Evolutionary conservation across 2,329 filamentous ascomycete genomes (phyloP).

Genomic region (Sporothrix dimorphospora): DNA sequence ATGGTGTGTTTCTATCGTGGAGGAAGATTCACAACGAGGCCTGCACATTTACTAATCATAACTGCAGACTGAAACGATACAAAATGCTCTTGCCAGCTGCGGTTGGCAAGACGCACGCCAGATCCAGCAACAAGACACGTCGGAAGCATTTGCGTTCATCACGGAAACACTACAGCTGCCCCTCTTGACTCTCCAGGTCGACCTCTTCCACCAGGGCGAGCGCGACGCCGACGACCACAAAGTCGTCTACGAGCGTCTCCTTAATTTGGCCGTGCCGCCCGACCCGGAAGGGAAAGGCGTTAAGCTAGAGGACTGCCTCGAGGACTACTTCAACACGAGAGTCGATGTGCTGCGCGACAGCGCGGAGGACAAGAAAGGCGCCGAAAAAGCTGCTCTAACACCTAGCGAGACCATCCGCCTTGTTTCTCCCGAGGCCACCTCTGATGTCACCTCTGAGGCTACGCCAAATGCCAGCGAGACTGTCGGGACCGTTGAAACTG

Average conservation of each 20-base stretch:
- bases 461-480: not conserved
- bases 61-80: conserved; percentile 51
- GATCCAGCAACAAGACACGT: conserved; percentile 89
- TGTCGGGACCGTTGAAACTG: not conserved
- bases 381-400: conserved; percentile 37
- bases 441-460: not conserved
- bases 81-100: conserved; percentile 79
- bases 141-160: conserved; percentile 93
- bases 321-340: conserved; percentile 91
- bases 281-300: conserved; percentile 71
- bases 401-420: conserved; percentile 43
- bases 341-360: conserved; percentile 84
- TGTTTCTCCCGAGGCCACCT: conserved; percentile 37
- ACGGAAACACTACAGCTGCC: conserved; percentile 87
- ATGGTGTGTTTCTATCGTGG: conserved; percentile 59
- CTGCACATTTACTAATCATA: not conserved
- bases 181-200: conserved; percentile 86
- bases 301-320: conserved; percentile 86
- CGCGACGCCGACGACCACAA: conserved; percentile 89
- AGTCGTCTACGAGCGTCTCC: conserved; percentile 84
- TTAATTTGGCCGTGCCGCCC: conserved; percentile 88
- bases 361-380: conserved; percentile 55
- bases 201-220: conserved; percentile 86
- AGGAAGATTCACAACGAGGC: not conserved
- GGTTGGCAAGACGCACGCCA: conserved; percentile 83